phyloP scores from a whole-genome alignment of 75 land plant genomes.

The Gnetum montanum region DNA sequence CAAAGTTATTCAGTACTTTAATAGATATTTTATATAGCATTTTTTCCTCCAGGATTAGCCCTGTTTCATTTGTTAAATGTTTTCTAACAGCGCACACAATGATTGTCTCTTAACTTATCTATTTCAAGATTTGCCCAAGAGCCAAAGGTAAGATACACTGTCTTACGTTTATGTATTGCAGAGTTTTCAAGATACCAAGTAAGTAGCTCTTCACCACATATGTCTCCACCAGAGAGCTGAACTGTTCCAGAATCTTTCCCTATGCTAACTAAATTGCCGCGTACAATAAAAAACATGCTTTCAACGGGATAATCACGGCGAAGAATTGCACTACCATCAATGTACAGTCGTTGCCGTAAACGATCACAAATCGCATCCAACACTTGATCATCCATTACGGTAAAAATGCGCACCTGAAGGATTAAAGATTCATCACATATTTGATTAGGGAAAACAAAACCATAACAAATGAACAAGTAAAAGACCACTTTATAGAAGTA shows the following conservation, averaged over 20 bases:
- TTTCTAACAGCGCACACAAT: too few relatives aligned
- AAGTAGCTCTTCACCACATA: slow-evolving; percentile 93
- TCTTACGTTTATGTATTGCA: slow-evolving; percentile 38
- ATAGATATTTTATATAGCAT: too few relatives aligned
- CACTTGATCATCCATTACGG: slow-evolving; percentile 59
- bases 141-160: too few relatives aligned
- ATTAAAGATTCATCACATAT: too few relatives aligned
- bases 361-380: slow-evolving; percentile 74
- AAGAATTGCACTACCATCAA: slow-evolving; percentile 54
- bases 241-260: slow-evolving; percentile 35
- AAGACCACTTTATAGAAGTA: too few relatives aligned
- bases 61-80: too few relatives aligned
- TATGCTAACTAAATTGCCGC: slow-evolving; percentile 59
- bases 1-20: too few relatives aligned
- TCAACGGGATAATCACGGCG: slow-evolving; percentile 38
- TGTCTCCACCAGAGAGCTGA: slow-evolving; percentile 46
- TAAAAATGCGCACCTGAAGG: slow-evolving; percentile 63
- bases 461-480: too few relatives aligned
- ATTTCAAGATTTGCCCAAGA: too few relatives aligned
- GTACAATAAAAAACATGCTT: slow-evolving; percentile 79
- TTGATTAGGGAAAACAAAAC: too few relatives aligned
- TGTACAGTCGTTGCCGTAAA: slow-evolving; percentile 59
- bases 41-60: too few relatives aligned
- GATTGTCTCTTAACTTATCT: too few relatives aligned
- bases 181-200: slow-evolving; percentile 70